phyloP scores from a whole-genome alignment of 805 yeast genomes.

The Pichia sporocuriosa region DNA sequence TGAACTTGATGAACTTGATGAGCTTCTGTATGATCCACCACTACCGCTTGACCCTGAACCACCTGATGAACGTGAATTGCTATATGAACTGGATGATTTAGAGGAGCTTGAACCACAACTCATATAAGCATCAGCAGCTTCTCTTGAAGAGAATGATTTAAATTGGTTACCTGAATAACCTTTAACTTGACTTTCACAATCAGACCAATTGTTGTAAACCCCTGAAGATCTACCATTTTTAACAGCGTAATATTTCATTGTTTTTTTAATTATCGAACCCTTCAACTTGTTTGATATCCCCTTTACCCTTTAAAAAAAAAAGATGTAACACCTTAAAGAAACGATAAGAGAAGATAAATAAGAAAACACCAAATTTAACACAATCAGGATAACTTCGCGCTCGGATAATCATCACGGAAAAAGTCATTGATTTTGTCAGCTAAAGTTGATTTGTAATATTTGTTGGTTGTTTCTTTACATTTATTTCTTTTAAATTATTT shows the following conservation, averaged over 20 bases:
- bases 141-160: conserved; percentile 44
- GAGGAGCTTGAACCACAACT: conserved; percentile 6
- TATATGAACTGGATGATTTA: background rate
- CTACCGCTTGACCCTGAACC: background rate
- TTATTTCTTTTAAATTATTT: no score
- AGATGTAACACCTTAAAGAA: no score
- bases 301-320: no score
- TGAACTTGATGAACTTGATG: conserved; percentile 1
- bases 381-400: no score
- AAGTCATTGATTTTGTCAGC: no score
- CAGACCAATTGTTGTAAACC: conserved; percentile 53
- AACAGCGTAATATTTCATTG: conserved; percentile 42
- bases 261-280: background rate
- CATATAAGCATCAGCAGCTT: conserved; percentile 45
- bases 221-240: conserved; percentile 49
- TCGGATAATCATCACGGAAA: no score
- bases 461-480: no score
- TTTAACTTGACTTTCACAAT: conserved; percentile 42
- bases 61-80: background rate
- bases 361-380: no score
- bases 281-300: no score
- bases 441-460: no score
- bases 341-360: no score
- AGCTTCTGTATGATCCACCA: background rate
- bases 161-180: conserved; percentile 52